These are phyloP conservation scores for Ceratocystis ficicola DNA, from an alignment of 2,329 filamentous ascomycete genomes.

Conservation along the genomic window DNA sequence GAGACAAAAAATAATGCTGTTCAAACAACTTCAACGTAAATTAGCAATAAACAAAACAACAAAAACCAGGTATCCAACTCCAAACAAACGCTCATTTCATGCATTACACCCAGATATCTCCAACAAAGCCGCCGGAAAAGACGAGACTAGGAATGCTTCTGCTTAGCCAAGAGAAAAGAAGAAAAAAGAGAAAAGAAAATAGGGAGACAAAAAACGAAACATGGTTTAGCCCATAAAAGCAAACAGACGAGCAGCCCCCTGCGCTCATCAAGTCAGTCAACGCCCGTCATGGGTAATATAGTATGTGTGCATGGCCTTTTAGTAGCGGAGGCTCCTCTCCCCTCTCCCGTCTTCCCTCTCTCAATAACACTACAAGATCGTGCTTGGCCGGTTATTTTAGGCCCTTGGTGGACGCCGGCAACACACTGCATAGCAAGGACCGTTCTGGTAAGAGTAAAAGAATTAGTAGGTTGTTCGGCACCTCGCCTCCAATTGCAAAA, in stretches of 20 bases:
- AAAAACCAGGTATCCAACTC: slow-evolving; percentile 7
- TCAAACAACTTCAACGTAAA: neutral
- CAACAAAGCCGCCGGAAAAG: slow-evolving; percentile 9
- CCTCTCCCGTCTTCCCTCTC: neutral
- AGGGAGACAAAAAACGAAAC: neutral
- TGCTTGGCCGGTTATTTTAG: slow-evolving; percentile 27
- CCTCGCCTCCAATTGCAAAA: neutral
- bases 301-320: no score
- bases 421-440: slow-evolving; percentile 39
- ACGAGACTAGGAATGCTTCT: neutral
- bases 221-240: neutral
- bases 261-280: neutral
- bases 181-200: neutral
- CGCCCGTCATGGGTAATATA: neutral
- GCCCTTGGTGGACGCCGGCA: slow-evolving; percentile 47
- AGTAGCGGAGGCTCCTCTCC: neutral
- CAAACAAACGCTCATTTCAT: slow-evolving; percentile 9
- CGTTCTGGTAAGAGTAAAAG: slow-evolving; percentile 34
- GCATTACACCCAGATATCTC: slow-evolving; percentile 10
- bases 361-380: neutral
- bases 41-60: neutral
- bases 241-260: neutral
- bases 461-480: slow-evolving; percentile 24
- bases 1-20: neutral
- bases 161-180: neutral